Base-by-base conservation (phyloP, 257 asterid genomes). In the Solanum virginianum region DNA sequence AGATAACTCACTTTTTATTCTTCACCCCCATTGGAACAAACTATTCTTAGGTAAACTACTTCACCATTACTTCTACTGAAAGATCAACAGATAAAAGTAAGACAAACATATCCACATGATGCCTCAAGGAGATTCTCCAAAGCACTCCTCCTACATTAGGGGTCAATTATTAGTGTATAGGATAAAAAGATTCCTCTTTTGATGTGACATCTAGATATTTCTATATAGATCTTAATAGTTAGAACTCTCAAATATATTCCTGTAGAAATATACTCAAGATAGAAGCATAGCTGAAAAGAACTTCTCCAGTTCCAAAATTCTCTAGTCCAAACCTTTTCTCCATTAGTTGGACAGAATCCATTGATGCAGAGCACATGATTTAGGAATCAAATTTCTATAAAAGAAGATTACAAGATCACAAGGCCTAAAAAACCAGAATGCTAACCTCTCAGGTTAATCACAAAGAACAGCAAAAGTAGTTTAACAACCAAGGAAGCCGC, bases 131-230 rank as follows among this genome's bases (percentile, higher is more conserved):
- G 98, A 93, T 92, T 92, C 98, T 90, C 54, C 89, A 86, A 81
- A 86, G 90, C 94, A 93, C 91, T 88, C 88, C 87, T 88, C 85
- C 63, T 49, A 85, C 55, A 87, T 80, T 86, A 89, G 91, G 84
- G 81, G 89, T 88, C 93, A 92, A 90, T 92, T 89, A 92, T 90
- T 89, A 80, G 88, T 86, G 92, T 88, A 89, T 88, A 84, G 84
- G 89, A 88, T 85, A 90, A 87, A 84, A 80, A n/a, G 93, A 94
- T 92, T 93, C 98, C 93, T 85, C 86, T 86, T 86, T 79, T 69
- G 92, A 93, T 87, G 88, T 47, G 89, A 92, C 91, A 83, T 75
- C 32, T 82, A 87, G 91, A 92, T 91, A 93, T 89, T 85, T 91
- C 90, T 68, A 84, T 84, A 84, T 85, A 82, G n/a, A 74, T 53